phyloP scores from a whole-genome alignment of 2,329 filamentous ascomycete species.

The Albophoma yamanashiensis region DNA sequence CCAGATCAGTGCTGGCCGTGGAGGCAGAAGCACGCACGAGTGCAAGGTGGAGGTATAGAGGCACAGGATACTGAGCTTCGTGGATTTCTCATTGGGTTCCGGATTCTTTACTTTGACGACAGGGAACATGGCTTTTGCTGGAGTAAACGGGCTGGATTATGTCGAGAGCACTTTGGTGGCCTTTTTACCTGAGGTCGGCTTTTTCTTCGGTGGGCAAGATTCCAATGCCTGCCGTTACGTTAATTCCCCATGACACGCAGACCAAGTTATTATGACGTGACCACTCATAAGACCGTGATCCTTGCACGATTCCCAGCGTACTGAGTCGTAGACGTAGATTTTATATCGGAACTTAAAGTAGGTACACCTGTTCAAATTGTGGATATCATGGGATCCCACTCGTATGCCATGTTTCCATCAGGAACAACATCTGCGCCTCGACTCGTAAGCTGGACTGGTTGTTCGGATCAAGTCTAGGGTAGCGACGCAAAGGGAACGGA shows the following conservation, averaged over 20 bases:
- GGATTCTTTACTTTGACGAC: not conserved
- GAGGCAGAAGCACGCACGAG: not conserved
- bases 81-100: not conserved
- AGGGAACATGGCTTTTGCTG: not conserved
- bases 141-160: slow-evolving; percentile 1
- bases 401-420: not conserved
- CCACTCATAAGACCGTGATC: not conserved
- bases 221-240: not conserved
- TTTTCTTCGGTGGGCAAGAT: not conserved
- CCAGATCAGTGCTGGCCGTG: not conserved
- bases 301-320: not conserved
- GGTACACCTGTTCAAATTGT: too few relatives aligned
- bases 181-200: not conserved
- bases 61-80: not conserved
- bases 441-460: not conserved
- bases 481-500: not conserved
- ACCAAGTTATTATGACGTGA: not conserved
- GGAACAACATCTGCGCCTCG: not conserved
- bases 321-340: too few relatives aligned
- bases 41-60: not conserved
- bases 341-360: not conserved
- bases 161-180: not conserved
- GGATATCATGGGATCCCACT: not conserved
- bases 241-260: not conserved
- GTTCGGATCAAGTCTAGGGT: not conserved